Percentiles rank a stretch among this genome's conserved stretches.
Evolutionary conservation across 1,284 basidiomycete genomes (phyloP).

Genomic region (Rhodotorula sp.): DNA sequence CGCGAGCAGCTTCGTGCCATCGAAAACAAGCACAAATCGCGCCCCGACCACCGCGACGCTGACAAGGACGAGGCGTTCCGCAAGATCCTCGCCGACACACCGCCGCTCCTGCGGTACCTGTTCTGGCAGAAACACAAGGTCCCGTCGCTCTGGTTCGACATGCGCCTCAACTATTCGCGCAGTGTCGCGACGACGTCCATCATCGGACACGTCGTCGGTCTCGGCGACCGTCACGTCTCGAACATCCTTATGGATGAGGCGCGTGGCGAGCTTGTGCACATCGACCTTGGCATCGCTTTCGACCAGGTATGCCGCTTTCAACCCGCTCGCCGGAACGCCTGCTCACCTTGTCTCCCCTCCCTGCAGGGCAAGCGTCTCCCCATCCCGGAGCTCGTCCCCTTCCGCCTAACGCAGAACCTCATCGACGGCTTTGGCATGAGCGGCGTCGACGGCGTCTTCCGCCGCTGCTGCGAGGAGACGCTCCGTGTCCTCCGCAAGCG

Average conservation of each 20-base stretch:
- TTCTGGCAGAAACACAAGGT: slow-evolving; percentile 86
- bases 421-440: slow-evolving; percentile 90
- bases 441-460: slow-evolving; percentile 91
- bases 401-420: slow-evolving; percentile 89
- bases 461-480: slow-evolving; percentile 92
- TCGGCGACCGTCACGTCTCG: slow-evolving; percentile 89
- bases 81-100: slow-evolving; percentile 62
- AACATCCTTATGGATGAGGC: slow-evolving; percentile 87
- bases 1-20: background rate
- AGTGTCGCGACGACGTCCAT: slow-evolving; percentile 93
- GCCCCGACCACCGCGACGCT: slow-evolving; percentile 50
- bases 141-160: slow-evolving; percentile 90
- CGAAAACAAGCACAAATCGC: slow-evolving; percentile 36
- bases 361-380: slow-evolving; percentile 85
- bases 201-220: slow-evolving; percentile 86
- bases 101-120: slow-evolving; percentile 89
- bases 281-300: slow-evolving; percentile 95
- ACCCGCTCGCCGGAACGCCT: background rate
- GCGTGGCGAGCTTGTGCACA: slow-evolving; percentile 87
- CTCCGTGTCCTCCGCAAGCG: slow-evolving; percentile 82
- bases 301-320: slow-evolving; percentile 67
- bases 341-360: background rate
- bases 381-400: slow-evolving; percentile 88
- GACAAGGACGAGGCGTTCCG: slow-evolving; percentile 55
- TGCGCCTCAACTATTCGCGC: slow-evolving; percentile 84